These are phyloP conservation scores for Rhizopus arrhizus DNA, from an alignment of 371 early-diverging fungal genomes.

Conservation along the genomic window DNA sequence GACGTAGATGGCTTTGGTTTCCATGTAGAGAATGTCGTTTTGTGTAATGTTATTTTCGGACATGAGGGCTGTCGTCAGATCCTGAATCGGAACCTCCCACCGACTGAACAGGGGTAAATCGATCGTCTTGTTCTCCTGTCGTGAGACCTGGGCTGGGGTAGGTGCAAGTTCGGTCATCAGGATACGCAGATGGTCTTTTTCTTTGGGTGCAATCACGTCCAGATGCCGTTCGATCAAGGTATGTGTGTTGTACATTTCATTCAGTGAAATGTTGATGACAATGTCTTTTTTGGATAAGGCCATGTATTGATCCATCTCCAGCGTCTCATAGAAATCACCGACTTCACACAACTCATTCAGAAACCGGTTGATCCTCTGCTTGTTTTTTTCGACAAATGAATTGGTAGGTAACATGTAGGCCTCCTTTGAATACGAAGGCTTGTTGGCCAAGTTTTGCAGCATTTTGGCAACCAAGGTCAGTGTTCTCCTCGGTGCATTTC, in stretches of 20 bases:
- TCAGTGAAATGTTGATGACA: slow-evolving; percentile 80
- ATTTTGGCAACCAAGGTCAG: slow-evolving; percentile 91
- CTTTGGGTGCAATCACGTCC: slow-evolving; percentile 75
- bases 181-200: slow-evolving; percentile 76
- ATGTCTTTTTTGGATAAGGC: slow-evolving; percentile 90
- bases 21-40: slow-evolving; percentile 93
- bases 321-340: slow-evolving; percentile 88
- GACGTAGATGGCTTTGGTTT: slow-evolving; percentile 91
- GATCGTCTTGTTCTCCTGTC: slow-evolving; percentile 80
- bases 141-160: slow-evolving; percentile 75
- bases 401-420: slow-evolving; percentile 85
- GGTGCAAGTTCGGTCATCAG: slow-evolving; percentile 77
- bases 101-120: slow-evolving; percentile 82
- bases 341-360: slow-evolving; percentile 90
- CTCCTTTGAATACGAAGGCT: slow-evolving; percentile 88
- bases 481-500: slow-evolving; percentile 81
- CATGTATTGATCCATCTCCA: slow-evolving; percentile 96
- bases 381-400: slow-evolving; percentile 86
- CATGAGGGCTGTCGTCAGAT: slow-evolving; percentile 59
- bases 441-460: slow-evolving; percentile 92
- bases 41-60: slow-evolving; percentile 88
- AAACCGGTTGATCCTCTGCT: slow-evolving; percentile 80
- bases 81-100: slow-evolving; percentile 88
- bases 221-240: slow-evolving; percentile 77
- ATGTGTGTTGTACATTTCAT: slow-evolving; percentile 91